Base-by-base conservation (phyloP, 2,329 filamentous ascomycete genomes). In the Fusarium succisae region DNA sequence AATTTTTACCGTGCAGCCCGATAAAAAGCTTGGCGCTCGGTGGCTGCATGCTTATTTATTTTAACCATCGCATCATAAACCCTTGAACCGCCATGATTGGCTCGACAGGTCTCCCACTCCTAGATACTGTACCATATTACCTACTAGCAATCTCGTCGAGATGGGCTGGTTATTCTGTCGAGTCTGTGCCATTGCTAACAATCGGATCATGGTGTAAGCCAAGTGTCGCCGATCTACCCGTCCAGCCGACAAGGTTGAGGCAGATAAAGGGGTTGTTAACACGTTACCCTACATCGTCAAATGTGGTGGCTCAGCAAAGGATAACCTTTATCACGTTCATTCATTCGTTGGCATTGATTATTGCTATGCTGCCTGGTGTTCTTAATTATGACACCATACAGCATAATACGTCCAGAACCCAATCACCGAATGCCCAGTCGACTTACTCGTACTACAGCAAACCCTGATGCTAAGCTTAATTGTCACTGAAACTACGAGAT, bases 11-110 rank as follows among this genome's bases (percentile, higher is more conserved):
- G 67, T 78, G 76, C 76, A 78, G 76, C 72, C 75, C 66, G 68
- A 68, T 28, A 48, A 68, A 77, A 78, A 78, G 76, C 76, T 78
- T 78, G 76, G 76, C 76, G 32, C 53, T 77, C 73, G 45, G 73
- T 73, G 76, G 76, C 76, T 76, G 76, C 72, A 76, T 77, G 76
- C 76, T 78, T 77, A 77, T 78, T 72, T 67, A 32, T 69, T 28
- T 69, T 50, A 41, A 45, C 38, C 43, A 55, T 70, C 32, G 37
- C 69, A 50, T 59, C 66, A 66, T 72, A 66, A 69, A 72, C 56
- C 61, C 60, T 64, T 43, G 26, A 35, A 24, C 22, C 28, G 18
- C 10, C 18, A 15, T 74, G 66, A 73, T 74, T 73, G 62, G 62
- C 48, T 58, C 30, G 22, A 17, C 32, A 22, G n/a, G 22, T 20